These are phyloP conservation scores for Elongisporangium anandrum DNA, from an alignment of 352 stramenopile species.

Conservation along the genomic window DNA sequence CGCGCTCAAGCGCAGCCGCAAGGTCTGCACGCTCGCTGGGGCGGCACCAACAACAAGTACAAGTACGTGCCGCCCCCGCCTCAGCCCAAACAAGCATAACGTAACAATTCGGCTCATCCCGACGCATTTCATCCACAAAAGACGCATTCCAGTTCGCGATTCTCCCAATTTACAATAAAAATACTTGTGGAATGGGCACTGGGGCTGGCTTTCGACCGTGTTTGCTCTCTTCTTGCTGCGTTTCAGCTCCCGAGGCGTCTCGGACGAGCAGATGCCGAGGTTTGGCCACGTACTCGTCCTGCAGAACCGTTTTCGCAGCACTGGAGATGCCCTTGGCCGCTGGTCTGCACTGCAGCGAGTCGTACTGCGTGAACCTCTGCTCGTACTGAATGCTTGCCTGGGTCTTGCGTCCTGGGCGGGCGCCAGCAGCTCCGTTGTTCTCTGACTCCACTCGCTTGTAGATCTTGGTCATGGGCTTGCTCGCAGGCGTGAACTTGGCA, in stretches of 20 bases:
- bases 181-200: slow-evolving; percentile 53
- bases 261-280: slow-evolving; percentile 48
- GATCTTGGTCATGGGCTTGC: slow-evolving; percentile 56
- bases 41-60: slow-evolving; percentile 40
- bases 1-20: slow-evolving; percentile 64
- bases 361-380: slow-evolving; percentile 34
- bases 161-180: slow-evolving; percentile 48
- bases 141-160: slow-evolving; percentile 5
- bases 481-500: slow-evolving; percentile 8
- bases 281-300: slow-evolving; percentile 66
- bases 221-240: slow-evolving; percentile 13
- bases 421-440: slow-evolving; percentile 4
- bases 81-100: slow-evolving; percentile 2
- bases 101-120: background rate
- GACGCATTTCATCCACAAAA: slow-evolving; percentile 7
- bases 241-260: slow-evolving; percentile 33
- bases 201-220: slow-evolving; percentile 13
- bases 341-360: slow-evolving; percentile 25
- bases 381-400: slow-evolving; percentile 66
- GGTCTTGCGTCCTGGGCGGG: slow-evolving; percentile 41
- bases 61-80: slow-evolving; percentile 62
- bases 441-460: slow-evolving; percentile 34
- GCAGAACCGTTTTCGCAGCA: slow-evolving; percentile 49
- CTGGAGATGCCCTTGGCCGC: slow-evolving; percentile 36
- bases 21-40: slow-evolving; percentile 64